These are phyloP conservation scores for Cytospora piceicola DNA, from an alignment of 2,329 filamentous ascomycete genomes.

Conservation along the genomic window DNA sequence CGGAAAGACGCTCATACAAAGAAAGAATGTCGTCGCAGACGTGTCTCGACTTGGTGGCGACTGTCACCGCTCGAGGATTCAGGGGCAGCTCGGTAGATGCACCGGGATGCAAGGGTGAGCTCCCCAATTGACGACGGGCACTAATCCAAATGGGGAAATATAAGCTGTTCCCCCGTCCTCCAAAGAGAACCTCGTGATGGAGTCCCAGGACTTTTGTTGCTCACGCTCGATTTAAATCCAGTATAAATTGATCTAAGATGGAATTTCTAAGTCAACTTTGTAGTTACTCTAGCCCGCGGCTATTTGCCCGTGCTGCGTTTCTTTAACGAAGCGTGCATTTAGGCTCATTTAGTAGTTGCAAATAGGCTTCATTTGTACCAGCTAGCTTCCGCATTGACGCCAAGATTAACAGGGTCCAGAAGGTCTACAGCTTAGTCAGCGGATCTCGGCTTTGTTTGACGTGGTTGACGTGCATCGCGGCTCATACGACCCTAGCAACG, in stretches of 20 bases:
- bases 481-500: not conserved
- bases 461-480: slow-evolving; percentile 7
- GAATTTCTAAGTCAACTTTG: too few species aligned
- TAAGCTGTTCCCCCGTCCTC: too few species aligned
- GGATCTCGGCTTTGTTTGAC: not conserved
- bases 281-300: too few species aligned
- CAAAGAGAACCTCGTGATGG: too few species aligned
- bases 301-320: not conserved
- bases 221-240: too few species aligned
- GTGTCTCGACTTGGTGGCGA: slow-evolving; percentile 11
- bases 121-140: not conserved
- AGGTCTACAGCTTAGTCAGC: not conserved
- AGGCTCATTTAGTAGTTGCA: not conserved
- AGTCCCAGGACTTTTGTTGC: too few species aligned
- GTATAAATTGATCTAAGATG: too few species aligned
- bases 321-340: not conserved
- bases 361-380: not conserved
- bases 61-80: slow-evolving; percentile 1
- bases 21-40: slow-evolving; percentile 19
- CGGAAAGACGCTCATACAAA: not conserved
- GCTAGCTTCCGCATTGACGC: not conserved
- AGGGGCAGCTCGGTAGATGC: not conserved
- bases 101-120: not conserved
- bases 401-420: not conserved
- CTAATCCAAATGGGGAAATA: not conserved